Conservation (phyloP, 257 asterid genomes). For the Capsicum pubescens region DNA sequence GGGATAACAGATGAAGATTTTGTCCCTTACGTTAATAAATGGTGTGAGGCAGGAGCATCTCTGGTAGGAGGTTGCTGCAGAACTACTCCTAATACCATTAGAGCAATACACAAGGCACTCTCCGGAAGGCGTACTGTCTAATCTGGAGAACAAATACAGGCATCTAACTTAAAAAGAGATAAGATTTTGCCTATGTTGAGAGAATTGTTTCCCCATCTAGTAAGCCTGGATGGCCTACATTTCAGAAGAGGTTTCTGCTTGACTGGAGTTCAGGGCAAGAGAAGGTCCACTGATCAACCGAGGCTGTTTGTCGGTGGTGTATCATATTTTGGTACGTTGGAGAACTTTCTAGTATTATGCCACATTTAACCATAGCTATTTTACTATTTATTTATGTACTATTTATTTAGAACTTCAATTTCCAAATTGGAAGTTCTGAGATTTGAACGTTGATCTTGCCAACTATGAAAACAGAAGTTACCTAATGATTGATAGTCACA, state of each 20-base stretch:
- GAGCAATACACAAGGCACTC: constrained; percentile 58
- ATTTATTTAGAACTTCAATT: not conserved
- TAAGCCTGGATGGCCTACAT: not conserved
- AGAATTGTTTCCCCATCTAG: not conserved
- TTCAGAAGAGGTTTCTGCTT: constrained; percentile 16
- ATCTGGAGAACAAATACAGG: not conserved
- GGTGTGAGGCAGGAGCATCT: constrained; percentile 90
- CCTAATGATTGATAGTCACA: not conserved
- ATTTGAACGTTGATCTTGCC: constrained; percentile 9
- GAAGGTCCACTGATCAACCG: constrained; percentile 2
- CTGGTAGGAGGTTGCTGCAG: constrained; percentile 95
- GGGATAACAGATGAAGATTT: constrained; percentile 78
- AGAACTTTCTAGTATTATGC: not conserved
- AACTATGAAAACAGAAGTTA: not conserved
- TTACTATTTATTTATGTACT: not conserved
- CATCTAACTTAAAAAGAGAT: not conserved
- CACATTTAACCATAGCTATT: not conserved
- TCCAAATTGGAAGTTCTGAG: constrained; percentile 14
- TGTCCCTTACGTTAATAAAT: constrained; percentile 68
- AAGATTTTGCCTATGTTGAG: not conserved
- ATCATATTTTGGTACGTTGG: constrained; percentile 11
- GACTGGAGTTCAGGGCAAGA: constrained; percentile 17
- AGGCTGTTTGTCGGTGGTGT: constrained; percentile 3
- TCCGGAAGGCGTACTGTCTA: constrained; percentile 24
- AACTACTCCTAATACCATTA: constrained; percentile 81